Evolutionary conservation across 2,329 filamentous ascomycete genomes (phyloP).

Genomic region (Stagonosporopsis tanaceti): DNA sequence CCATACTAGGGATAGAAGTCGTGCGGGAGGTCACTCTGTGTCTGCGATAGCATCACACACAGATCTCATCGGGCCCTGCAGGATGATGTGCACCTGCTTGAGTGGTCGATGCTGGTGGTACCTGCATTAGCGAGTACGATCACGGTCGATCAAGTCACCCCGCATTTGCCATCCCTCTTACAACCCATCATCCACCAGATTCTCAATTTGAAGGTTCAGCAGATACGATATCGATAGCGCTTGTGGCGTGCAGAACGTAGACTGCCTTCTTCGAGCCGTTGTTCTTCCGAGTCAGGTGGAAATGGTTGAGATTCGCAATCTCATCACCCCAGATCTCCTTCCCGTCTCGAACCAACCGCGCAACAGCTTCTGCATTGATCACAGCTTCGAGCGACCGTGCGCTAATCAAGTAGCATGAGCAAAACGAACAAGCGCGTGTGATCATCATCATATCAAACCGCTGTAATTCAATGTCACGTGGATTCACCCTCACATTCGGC

Average conservation of each 20-base stretch:
- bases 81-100: neutral
- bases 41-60: neutral
- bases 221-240: neutral
- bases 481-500: neutral
- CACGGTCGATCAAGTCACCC: conserved; percentile 4
- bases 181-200: neutral
- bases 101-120: neutral
- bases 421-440: neutral
- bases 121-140: conserved; percentile 18
- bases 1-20: no score
- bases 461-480: conserved; percentile 6
- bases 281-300: neutral
- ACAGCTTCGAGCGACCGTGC: neutral
- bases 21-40: neutral
- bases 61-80: neutral
- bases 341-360: conserved; percentile 1
- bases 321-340: neutral
- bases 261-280: neutral
- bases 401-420: conserved; percentile 11
- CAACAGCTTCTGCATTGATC: conserved; percentile 2
- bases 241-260: neutral
- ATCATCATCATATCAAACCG: conserved; percentile 1
- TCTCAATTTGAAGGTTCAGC: no score
- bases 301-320: conserved; percentile 7
- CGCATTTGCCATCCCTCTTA: neutral